Conservation (phyloP, 2,329 filamentous ascomycete genomes). For the Penicillium sp. region DNA sequence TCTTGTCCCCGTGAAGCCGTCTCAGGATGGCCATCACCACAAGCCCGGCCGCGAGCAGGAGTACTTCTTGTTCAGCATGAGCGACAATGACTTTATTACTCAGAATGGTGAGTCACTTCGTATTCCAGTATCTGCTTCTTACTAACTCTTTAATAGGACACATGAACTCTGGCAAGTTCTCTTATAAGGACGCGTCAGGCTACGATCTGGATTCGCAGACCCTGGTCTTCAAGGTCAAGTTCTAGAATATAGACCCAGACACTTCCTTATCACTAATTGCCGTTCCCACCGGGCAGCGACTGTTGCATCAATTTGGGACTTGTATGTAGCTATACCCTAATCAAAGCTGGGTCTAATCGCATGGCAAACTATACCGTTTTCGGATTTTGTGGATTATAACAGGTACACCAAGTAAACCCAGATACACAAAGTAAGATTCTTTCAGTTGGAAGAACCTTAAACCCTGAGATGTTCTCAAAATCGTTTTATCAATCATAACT, state of each 20-base stretch:
- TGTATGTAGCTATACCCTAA: neutral
- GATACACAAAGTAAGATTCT: no score
- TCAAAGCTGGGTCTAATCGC: no score
- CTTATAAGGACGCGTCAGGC: conserved; percentile 63
- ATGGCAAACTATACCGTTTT: no score
- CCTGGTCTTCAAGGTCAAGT: conserved; percentile 59
- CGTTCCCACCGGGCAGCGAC: neutral
- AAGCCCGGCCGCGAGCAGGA: conserved; percentile 56
- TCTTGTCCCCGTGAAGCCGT: conserved; percentile 63
- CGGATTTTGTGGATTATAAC: no score
- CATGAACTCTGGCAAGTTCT: conserved; percentile 63
- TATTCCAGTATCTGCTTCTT: conserved; percentile 2
- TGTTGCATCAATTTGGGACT: neutral
- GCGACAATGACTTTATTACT: conserved; percentile 78
- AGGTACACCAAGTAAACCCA: no score
- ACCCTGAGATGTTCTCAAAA: no score
- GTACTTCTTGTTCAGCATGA: conserved; percentile 71
- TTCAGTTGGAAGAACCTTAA: no score
- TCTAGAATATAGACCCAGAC: conserved; percentile 17
- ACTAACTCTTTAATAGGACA: conserved; percentile 48
- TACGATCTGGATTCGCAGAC: conserved; percentile 67
- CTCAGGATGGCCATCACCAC: conserved; percentile 24
- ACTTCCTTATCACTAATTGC: neutral
- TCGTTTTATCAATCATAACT: no score
- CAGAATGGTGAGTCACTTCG: conserved; percentile 62